Base-by-base conservation (phyloP, 2,329 filamentous ascomycete species). In the Fusarium bulbicola region DNA sequence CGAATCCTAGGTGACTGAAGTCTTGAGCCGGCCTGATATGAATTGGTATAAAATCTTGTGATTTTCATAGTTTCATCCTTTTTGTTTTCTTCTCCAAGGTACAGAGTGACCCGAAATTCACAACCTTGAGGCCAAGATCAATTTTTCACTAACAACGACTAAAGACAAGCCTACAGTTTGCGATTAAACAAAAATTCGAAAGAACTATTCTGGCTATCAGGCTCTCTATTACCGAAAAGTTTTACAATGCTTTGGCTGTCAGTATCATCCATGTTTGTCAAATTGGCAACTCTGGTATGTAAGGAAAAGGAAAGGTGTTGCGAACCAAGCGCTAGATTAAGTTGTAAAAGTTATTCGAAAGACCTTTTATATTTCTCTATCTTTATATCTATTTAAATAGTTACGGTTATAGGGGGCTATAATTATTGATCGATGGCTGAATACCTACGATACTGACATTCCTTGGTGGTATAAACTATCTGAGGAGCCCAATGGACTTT, bases 101-200 rank as follows among this genome's bases (percentile, higher is more conserved):
- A 10, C 7, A 26, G 13, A 20, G 16, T 36, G n/a, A 20, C 30
- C 30, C 8, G n/a, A 20, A 36, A 15, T 20, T 26, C n/a, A 15
- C n/a, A 36, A 8, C 5, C 11, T 32, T 7, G 10, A 3, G n/a
- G 18, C 9, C n/a, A 34, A 34, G 30, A 20, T 34, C 9, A 52
- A 15, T 5, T 6, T 36, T 36, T 52, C 6, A 15, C 12, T 26
- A 11, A 32, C n/a, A 20, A 15, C 2, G 5, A 36, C 21, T 7
- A 15, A 26, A 26, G 10, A 10, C 18, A n/a, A 52, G 10, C n/a
- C 32, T 21, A 52, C 13, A 52, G 13, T 52, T 24, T 36, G 9
- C 16, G 16, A 11, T 3, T 36, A 9, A 15, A 12, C 4, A 7
- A 1, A 5, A 20, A 15, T 3, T 20, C 11, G 3, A 5, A 12